These are phyloP conservation scores for Ascoidea tarda DNA, from an alignment of 805 yeast genomes.

Conservation along the genomic window DNA sequence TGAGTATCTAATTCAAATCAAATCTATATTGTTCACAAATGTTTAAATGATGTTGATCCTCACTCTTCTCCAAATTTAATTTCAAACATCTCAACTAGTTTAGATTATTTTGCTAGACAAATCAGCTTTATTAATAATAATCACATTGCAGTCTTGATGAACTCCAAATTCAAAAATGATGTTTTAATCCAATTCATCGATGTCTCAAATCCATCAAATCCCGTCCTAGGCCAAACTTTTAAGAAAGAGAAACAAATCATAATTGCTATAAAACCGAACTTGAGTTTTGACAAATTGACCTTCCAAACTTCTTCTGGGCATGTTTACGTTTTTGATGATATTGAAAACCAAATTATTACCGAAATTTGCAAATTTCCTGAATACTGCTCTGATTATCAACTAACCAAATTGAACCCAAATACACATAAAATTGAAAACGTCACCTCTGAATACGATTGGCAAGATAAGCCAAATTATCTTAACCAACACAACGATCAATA, in stretches of 20 bases:
- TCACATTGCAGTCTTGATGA: constrained; percentile 44
- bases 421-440: background rate
- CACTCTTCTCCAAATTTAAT: constrained; percentile 20
- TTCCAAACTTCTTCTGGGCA: constrained; percentile 54
- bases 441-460: constrained; percentile 7
- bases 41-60: background rate
- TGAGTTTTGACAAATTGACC: constrained; percentile 36
- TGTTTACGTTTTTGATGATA: constrained; percentile 20
- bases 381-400: constrained; percentile 44
- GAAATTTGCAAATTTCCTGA: constrained; percentile 47
- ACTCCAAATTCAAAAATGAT: constrained; percentile 25
- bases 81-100: constrained; percentile 8
- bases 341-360: constrained; percentile 15
- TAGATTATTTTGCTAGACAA: constrained; percentile 36
- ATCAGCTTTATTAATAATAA: constrained; percentile 39
- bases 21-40: constrained; percentile 26
- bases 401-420: constrained; percentile 14
- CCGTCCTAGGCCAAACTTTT: constrained; percentile 24
- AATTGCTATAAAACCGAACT: constrained; percentile 38
- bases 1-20: constrained; percentile 33
- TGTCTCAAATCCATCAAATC: constrained; percentile 26
- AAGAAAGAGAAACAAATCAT: constrained; percentile 31
- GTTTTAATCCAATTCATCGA: constrained; percentile 37
- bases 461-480: background rate
- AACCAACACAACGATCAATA: constrained; percentile 15